Conservation (phyloP, 2,329 filamentous ascomycete genomes). For the Calonectria leucothoes region DNA sequence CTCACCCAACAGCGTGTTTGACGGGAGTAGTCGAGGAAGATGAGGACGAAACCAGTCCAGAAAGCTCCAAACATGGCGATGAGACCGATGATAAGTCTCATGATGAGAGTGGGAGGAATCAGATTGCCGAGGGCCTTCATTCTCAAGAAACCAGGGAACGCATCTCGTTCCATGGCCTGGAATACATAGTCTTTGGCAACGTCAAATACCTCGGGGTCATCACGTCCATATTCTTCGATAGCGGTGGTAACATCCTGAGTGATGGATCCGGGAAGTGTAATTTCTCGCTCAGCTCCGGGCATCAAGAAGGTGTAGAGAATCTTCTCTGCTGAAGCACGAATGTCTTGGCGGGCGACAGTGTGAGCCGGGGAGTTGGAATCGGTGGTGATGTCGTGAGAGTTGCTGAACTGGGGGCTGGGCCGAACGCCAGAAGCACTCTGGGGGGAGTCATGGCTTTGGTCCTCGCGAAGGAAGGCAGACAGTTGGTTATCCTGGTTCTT, state of each 20-base stretch:
- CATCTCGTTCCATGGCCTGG: conserved; percentile 99
- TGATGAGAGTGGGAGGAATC: conserved; percentile 88
- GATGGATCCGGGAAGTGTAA: conserved; percentile 89
- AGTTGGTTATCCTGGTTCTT: conserved; percentile 88
- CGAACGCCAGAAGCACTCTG: conserved; percentile 59
- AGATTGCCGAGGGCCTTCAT: conserved; percentile 97
- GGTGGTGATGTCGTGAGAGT: conserved; percentile 70
- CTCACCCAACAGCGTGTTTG: conserved; percentile 86
- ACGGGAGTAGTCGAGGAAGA: conserved; percentile 85
- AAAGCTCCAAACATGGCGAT: conserved; percentile 88
- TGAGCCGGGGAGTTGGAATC: conserved; percentile 87
- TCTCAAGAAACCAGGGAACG: conserved; percentile 96
- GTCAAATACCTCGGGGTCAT: conserved; percentile 98
- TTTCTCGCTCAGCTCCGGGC: conserved; percentile 95
- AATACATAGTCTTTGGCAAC: conserved; percentile 99
- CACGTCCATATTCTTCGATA: conserved; percentile 90
- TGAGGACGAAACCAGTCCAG: conserved; percentile 93
- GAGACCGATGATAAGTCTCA: conserved; percentile 86
- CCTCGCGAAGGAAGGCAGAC: conserved; percentile 86
- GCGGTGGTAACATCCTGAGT: conserved; percentile 85
- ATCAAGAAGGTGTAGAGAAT: conserved; percentile 98
- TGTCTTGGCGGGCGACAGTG: conserved; percentile 87
- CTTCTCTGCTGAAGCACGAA: conserved; percentile 94
- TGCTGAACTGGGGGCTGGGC: conserved; percentile 69
- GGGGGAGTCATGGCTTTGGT: conserved; percentile 67